phyloP scores from a whole-genome alignment of 1,139 yeast species.

The Suhomyces choctaworum region DNA sequence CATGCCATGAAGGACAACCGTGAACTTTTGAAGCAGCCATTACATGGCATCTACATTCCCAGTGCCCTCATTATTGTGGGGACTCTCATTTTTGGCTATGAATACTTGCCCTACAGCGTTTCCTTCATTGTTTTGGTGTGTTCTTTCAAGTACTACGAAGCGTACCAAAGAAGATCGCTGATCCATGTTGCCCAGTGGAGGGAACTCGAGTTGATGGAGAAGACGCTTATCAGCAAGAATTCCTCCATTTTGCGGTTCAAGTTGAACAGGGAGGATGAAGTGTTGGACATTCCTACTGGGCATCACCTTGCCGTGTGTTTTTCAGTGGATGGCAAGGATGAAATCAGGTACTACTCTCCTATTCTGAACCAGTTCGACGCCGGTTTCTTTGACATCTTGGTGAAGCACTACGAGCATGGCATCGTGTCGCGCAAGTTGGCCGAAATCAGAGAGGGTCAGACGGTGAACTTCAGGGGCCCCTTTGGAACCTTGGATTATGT shows the following conservation, averaged over 20 bases:
- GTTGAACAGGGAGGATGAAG: constrained; percentile 58
- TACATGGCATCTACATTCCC: constrained; percentile 76
- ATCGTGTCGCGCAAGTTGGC: constrained; percentile 67
- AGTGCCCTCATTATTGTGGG: constrained; percentile 62
- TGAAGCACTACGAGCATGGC: constrained; percentile 72
- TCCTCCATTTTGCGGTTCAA: constrained; percentile 74
- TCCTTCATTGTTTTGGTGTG: constrained; percentile 48
- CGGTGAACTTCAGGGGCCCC: constrained; percentile 73
- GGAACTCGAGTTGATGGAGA: constrained; percentile 66
- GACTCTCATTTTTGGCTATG: constrained; percentile 52
- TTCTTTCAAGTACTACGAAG: constrained; percentile 46
- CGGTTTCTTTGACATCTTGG: constrained; percentile 73
- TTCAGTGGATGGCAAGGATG: constrained; percentile 57
- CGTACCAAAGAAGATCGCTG: constrained; percentile 50
- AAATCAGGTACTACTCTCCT: constrained; percentile 71
- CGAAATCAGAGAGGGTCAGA: constrained; percentile 59
- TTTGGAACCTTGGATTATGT: constrained; percentile 68
- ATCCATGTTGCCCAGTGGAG: constrained; percentile 56
- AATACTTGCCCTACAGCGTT: constrained; percentile 52
- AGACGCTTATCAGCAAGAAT: constrained; percentile 66
- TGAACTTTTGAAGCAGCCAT: constrained; percentile 57
- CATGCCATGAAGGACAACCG: constrained; percentile 45
- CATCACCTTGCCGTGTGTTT: constrained; percentile 69
- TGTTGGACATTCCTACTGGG: constrained; percentile 68
- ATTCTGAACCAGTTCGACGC: constrained; percentile 67